phyloP scores from a whole-genome alignment of 345 rosid species.

The Eucalyptus erythrocorys region DNA sequence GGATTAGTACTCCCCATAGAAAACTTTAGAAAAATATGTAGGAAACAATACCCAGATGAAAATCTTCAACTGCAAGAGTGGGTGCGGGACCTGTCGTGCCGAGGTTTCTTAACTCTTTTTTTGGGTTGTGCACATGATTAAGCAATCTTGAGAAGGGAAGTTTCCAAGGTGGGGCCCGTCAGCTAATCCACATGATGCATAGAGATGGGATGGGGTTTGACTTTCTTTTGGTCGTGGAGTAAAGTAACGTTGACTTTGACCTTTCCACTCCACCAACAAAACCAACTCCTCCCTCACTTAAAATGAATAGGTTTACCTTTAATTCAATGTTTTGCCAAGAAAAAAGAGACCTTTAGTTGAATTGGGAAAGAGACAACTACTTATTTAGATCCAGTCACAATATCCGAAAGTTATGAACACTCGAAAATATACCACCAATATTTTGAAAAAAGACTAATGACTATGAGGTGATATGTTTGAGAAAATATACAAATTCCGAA shows the following conservation, averaged over 20 bases:
- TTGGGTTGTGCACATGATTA: background rate
- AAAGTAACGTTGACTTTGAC: background rate
- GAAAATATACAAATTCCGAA: rapidly evolving
- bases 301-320: background rate
- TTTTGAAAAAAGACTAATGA: background rate
- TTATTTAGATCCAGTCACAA: background rate
- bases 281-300: background rate
- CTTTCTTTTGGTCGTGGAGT: background rate
- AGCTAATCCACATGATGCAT: background rate
- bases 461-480: background rate
- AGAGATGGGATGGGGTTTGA: background rate
- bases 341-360: background rate
- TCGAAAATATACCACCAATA: rapidly evolving
- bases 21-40: background rate
- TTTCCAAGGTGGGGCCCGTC: background rate
- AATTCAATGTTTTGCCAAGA: background rate
- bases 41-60: background rate
- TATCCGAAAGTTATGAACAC: background rate
- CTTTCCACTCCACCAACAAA: background rate
- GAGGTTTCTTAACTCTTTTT: background rate
- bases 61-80: background rate
- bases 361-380: background rate
- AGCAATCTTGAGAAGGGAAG: background rate
- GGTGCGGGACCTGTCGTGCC: background rate
- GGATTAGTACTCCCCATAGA: background rate